These are phyloP conservation scores for Collybia mongolica DNA, from an alignment of 768 basidiomycete genomes.

Conservation along the genomic window DNA sequence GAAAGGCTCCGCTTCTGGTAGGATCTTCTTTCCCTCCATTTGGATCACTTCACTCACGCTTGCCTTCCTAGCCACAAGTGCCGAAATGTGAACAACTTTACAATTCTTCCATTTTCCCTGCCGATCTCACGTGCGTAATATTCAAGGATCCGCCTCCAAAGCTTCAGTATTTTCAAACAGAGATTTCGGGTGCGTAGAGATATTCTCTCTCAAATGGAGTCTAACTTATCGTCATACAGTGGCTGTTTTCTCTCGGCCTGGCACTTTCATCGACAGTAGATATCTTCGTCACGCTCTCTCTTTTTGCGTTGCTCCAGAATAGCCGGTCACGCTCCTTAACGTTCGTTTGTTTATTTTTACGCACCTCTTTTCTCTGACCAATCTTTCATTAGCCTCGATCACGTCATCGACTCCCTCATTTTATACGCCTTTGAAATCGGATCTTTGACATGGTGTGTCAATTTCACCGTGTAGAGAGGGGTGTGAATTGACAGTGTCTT, in stretches of 20 bases:
- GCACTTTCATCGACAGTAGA: constrained; percentile 39
- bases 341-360: constrained; percentile 13
- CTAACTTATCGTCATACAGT: constrained; percentile 20
- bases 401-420: constrained; percentile 35
- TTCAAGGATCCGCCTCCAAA: constrained; percentile 17
- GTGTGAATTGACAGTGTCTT: background rate
- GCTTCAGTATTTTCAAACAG: constrained; percentile 16
- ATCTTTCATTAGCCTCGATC: constrained; percentile 26
- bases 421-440: constrained; percentile 43
- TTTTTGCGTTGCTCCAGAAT: constrained; percentile 23
- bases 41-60: background rate
- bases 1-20: constrained; percentile 14
- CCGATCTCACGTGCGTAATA: background rate
- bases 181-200: constrained; percentile 15
- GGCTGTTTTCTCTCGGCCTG: constrained; percentile 46
- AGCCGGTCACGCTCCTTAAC: constrained; percentile 28
- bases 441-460: constrained; percentile 32
- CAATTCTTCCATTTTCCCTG: background rate
- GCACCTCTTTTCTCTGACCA: background rate
- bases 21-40: background rate
- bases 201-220: background rate
- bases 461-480: background rate
- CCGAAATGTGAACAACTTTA: constrained; percentile 18
- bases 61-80: constrained; percentile 15
- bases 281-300: constrained; percentile 27